These are phyloP conservation scores for Picochlorum sp. DNA, from an alignment of 139 green algal species.

Conservation along the genomic window DNA sequence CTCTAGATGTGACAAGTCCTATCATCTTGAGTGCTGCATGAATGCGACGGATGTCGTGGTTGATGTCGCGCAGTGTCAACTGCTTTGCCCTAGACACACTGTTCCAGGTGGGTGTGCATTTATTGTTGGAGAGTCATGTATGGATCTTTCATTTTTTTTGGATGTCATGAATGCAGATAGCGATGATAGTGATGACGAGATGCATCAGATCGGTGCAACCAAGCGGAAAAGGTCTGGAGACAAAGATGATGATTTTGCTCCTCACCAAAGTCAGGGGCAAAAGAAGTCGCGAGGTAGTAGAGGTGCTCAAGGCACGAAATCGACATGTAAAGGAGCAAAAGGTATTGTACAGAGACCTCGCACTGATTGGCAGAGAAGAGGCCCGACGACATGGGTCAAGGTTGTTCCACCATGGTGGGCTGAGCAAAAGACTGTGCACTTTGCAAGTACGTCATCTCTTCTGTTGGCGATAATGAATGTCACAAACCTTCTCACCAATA, in stretches of 20 bases:
- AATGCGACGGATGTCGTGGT: too few species aligned
- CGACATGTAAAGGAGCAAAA: background rate
- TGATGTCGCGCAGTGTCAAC: too few species aligned
- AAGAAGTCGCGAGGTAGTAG: background rate
- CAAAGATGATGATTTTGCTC: background rate
- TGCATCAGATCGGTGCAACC: too few species aligned
- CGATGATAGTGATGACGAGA: background rate
- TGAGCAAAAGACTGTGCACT: constrained; percentile 34
- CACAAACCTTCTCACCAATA: too few species aligned
- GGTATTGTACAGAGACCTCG: constrained; percentile 8
- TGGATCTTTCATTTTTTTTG: too few species aligned
- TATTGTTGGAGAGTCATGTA: background rate
- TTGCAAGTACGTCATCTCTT: constrained; percentile 25
- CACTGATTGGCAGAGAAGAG: constrained; percentile 33
- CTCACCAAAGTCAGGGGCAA: background rate
- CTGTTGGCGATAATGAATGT: background rate
- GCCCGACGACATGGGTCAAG: constrained; percentile 23
- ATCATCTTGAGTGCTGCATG: too few species aligned
- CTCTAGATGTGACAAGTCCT: too few species aligned
- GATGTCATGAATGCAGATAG: background rate
- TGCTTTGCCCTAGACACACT: too few species aligned
- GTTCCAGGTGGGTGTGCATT: background rate
- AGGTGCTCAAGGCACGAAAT: background rate
- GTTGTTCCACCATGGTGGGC: constrained; percentile 35
- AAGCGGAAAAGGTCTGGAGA: background rate